Evolutionary conservation across 2,329 filamentous ascomycete genomes (phyloP), one percentile per base, ranked within the genome.

Genomic region (Fusarium miscanthi): DNA sequence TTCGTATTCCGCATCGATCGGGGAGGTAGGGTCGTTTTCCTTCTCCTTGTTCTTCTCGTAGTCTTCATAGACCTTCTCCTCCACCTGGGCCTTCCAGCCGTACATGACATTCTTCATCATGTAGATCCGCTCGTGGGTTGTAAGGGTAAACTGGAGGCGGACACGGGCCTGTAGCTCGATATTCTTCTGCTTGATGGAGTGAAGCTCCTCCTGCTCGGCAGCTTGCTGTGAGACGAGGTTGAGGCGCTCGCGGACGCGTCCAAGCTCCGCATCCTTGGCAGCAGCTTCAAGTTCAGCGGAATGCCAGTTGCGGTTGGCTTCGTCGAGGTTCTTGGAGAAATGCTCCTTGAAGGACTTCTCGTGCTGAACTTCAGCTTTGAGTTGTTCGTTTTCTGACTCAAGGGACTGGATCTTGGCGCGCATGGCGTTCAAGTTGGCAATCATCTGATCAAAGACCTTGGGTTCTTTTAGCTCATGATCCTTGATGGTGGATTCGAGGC

Each of bases 1-100:
- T 11, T 23, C 25, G 51, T 42, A n/a, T 21, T 40, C 21, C 5
- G 13, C 51, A 11, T 54, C 23, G 8, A 23, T 7, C 3, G 11
- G 2, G 7, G 2, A 5, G 6, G 16, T 19, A 3, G 25, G 1
- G 25, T 54, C 23, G 11, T 14, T 41, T 10, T 27, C 33, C 3
- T 31, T 30, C 14, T 11, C 11, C 3, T 54, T 41, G 21, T 54
- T 54, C 5, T 41, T 54, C 7, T n/a, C 25, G 3, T 19, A 41
- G 0, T 41, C 23, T 0, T 54, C 25, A 0, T 54, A 25, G 4
- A 54, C 41, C 21, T 54, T 41, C 13, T 30, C 10, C 8, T 19
- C 21, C 8, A 54, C 25, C 33, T 40, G 51, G 3, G 11, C 6
- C 37, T 54, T 54, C 37, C 51, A 54, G 25, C 23, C 51, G 6